Evolutionary conservation across 805 yeast species (phyloP).

Genomic region (Candida silvicultrix): DNA sequence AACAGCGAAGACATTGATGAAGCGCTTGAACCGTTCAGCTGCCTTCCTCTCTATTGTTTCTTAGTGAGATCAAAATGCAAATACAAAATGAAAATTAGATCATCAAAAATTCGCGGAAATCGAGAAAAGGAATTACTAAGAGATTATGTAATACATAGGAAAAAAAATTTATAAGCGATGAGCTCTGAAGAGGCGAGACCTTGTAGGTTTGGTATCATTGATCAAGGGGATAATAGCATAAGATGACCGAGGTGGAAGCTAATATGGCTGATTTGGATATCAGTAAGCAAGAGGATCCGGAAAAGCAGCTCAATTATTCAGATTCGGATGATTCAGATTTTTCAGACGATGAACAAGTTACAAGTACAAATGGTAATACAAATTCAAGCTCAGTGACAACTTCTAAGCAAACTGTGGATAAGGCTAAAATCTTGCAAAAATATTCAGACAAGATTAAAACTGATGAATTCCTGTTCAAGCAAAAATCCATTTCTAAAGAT

Average conservation of each 20-base stretch:
- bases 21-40: no score
- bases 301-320: neutral
- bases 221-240: neutral
- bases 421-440: slow-evolving; percentile 49
- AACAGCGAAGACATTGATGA: slow-evolving; percentile 9
- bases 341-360: neutral
- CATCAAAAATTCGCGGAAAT: no score
- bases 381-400: neutral
- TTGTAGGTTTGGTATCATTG: no score
- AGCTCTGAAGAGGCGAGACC: neutral
- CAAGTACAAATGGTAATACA: neutral
- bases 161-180: neutral
- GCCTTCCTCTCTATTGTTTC: no score
- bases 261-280: slow-evolving; percentile 1
- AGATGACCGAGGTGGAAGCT: slow-evolving; percentile 4
- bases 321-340: slow-evolving; percentile 9
- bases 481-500: slow-evolving; percentile 63
- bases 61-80: no score
- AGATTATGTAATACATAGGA: no score
- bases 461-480: slow-evolving; percentile 49
- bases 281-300: no score
- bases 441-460: slow-evolving; percentile 60
- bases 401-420: slow-evolving; percentile 22
- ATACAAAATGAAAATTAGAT: no score
- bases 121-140: no score